These are phyloP conservation scores for Chlorella vulgaris DNA, from an alignment of 139 green algal genomes.

Conservation along the genomic window DNA sequence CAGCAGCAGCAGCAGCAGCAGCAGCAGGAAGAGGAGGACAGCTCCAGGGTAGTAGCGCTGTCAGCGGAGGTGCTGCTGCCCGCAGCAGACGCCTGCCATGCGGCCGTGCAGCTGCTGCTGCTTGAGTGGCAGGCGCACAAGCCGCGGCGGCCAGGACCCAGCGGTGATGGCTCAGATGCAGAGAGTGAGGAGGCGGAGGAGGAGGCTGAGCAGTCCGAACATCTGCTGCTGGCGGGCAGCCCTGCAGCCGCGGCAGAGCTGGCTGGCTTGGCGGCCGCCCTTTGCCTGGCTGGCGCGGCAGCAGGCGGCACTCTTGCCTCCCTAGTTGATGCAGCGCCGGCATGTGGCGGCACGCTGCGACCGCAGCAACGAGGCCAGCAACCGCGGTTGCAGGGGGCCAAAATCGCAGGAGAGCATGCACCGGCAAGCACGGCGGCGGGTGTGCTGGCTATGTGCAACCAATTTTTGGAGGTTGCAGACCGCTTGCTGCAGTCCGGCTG, in stretches of 20 bases:
- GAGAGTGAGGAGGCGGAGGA: conserved; percentile 2
- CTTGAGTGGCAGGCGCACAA: not conserved
- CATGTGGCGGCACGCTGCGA: not conserved
- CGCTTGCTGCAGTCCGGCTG: not conserved
- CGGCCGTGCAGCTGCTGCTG: conserved; percentile 21
- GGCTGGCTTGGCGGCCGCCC: not conserved
- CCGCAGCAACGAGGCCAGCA: not conserved
- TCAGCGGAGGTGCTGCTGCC: not conserved
- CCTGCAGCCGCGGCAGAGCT: not conserved
- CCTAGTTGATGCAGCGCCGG: not conserved
- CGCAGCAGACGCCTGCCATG: conserved; percentile 12
- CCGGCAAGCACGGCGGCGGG: not conserved
- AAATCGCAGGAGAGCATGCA: not conserved
- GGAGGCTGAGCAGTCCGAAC: not conserved
- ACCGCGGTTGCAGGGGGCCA: not conserved
- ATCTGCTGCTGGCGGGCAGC: not conserved
- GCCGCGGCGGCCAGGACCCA: not conserved
- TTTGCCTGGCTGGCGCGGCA: conserved; percentile 8
- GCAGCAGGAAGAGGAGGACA: too few species aligned
- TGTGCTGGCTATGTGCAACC: conserved; percentile 4
- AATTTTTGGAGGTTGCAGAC: conserved; percentile 2
- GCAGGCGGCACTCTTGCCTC: not conserved
- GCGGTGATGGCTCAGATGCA: not conserved
- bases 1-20: not conserved
- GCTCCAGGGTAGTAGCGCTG: too few species aligned